Conservation (phyloP, 148 eudicot species). For the Linanthus parryae region DNA sequence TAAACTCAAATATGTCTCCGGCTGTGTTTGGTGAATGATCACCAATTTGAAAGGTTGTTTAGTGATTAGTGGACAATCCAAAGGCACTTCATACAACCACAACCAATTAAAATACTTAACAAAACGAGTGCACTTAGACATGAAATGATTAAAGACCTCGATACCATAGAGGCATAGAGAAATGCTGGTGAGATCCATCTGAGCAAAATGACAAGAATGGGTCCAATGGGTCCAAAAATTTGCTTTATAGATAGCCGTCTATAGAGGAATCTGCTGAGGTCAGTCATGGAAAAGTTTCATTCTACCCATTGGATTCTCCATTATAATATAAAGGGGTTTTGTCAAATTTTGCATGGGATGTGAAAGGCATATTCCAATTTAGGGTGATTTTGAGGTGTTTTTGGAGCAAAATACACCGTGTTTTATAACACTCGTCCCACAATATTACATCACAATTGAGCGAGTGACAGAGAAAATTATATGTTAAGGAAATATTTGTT, state of each 20-base stretch:
- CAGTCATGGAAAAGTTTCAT: no score
- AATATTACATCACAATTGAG: no score
- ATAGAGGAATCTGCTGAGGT: conserved; percentile 34
- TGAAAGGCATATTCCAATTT: no score
- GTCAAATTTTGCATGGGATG: not conserved
- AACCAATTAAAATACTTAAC: conserved; percentile 3
- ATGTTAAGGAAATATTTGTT: no score
- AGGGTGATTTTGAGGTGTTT: no score
- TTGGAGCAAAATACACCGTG: no score
- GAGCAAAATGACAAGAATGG: conserved; percentile 21
- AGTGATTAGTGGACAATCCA: conserved; percentile 8
- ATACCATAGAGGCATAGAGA: conserved; percentile 17
- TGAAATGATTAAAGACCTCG: conserved; percentile 18
- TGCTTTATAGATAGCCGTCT: conserved; percentile 34
- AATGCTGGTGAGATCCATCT: conserved; percentile 29
- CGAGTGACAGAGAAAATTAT: no score
- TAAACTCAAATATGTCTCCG: no score
- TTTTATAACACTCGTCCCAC: no score
- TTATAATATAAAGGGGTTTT: not conserved
- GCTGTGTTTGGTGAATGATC: not conserved
- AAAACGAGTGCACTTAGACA: conserved; percentile 1
- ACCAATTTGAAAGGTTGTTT: conserved; percentile 8
- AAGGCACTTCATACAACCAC: conserved; percentile 3
- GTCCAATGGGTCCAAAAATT: conserved; percentile 8
- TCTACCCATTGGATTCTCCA: not conserved